Evolutionary conservation across 345 rosid species (phyloP).

Genomic region (Moricandia arvensis): DNA sequence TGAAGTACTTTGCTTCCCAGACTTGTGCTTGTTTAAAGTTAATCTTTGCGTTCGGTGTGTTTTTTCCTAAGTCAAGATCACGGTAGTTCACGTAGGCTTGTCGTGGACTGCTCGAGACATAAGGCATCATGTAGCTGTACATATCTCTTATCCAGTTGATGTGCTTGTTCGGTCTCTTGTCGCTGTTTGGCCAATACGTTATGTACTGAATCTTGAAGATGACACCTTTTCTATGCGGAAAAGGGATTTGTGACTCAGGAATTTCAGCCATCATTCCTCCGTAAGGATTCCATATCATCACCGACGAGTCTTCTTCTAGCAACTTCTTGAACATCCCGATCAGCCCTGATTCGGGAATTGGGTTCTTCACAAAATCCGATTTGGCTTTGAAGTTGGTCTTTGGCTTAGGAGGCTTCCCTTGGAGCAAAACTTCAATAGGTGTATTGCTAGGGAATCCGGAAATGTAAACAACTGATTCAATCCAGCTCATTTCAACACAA

Average conservation of each 20-base stretch:
- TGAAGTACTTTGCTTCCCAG: slow-evolving; percentile 51
- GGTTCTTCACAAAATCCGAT: slow-evolving; percentile 44
- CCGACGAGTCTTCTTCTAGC: slow-evolving; percentile 40
- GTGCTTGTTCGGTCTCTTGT: neutral
- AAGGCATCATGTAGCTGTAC: slow-evolving; percentile 50
- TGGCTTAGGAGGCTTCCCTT: slow-evolving; percentile 40
- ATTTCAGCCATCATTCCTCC: slow-evolving; percentile 64
- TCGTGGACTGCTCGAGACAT: slow-evolving; percentile 53
- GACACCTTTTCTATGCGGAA: slow-evolving; percentile 56
- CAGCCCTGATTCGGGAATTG: slow-evolving; percentile 33
- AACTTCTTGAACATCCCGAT: slow-evolving; percentile 49
- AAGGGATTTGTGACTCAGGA: slow-evolving; percentile 43
- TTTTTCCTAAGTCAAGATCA: slow-evolving; percentile 65
- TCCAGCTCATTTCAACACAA: slow-evolving; percentile 57
- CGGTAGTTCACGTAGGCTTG: slow-evolving; percentile 60
- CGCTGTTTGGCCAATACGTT: slow-evolving; percentile 39
- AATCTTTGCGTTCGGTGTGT: slow-evolving; percentile 16
- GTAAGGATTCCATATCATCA: slow-evolving; percentile 58
- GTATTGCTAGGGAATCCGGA: slow-evolving; percentile 45
- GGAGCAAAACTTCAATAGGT: slow-evolving; percentile 38
- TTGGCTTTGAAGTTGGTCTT: slow-evolving; percentile 56
- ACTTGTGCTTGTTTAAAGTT: slow-evolving; percentile 38
- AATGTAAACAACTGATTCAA: slow-evolving; percentile 47
- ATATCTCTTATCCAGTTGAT: slow-evolving; percentile 46
- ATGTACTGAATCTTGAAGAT: slow-evolving; percentile 47